Evolutionary conservation across 2,329 filamentous ascomycete species (phyloP).

Genomic region (Paracamarosporium sp.): DNA sequence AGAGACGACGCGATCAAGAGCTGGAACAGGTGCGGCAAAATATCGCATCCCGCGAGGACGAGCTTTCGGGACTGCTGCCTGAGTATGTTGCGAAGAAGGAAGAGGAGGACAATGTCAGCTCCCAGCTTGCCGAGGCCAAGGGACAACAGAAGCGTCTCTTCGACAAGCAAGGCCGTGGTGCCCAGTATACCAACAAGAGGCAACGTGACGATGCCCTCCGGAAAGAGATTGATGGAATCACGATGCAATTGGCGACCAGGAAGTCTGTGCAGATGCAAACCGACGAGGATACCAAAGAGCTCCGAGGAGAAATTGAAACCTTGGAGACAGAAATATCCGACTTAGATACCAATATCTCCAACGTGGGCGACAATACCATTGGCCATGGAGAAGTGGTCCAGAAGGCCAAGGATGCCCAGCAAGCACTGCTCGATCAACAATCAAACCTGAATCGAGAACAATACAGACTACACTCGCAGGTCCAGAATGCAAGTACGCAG

Average conservation of each 20-base stretch:
- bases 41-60: conserved; percentile 77
- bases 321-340: conserved; percentile 76
- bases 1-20: conserved; percentile 73
- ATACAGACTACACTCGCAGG: conserved; percentile 80
- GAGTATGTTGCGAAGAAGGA: conserved; percentile 76
- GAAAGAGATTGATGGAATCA: conserved; percentile 80
- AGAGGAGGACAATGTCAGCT: conserved; percentile 73
- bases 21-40: conserved; percentile 74
- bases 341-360: conserved; percentile 76
- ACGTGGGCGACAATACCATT: conserved; percentile 77
- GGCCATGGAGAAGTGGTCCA: conserved; percentile 76
- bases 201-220: conserved; percentile 86
- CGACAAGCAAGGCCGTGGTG: conserved; percentile 88
- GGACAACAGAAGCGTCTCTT: conserved; percentile 79
- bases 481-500: conserved; percentile 77
- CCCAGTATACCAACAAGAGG: conserved; percentile 84
- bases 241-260: conserved; percentile 76
- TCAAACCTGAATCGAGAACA: conserved; percentile 89
- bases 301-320: conserved; percentile 73
- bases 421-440: conserved; percentile 82
- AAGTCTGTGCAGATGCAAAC: conserved; percentile 86
- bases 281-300: conserved; percentile 77
- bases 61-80: conserved; percentile 78
- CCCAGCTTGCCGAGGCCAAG: conserved; percentile 78
- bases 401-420: conserved; percentile 77